Base-by-base conservation (phyloP, 345 rosid species). In the Rubroshorea leprosula region DNA sequence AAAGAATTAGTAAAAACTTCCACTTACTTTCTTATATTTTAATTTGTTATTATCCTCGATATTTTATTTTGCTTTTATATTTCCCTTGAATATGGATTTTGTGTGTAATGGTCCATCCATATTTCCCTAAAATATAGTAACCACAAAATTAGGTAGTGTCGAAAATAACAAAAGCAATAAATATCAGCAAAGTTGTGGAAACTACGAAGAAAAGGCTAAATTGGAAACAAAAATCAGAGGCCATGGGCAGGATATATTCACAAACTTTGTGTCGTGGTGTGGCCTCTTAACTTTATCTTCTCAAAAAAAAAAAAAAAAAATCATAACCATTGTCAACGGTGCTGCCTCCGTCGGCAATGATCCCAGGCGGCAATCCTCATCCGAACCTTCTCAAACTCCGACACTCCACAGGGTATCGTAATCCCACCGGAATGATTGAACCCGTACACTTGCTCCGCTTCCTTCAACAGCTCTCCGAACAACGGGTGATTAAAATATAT, bases 401-500 rank as follows among this genome's bases (percentile, higher is more conserved):
- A 83, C 52, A 81, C 66, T 69, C 83, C 74, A 54, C 93, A 84
- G 0, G 98, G 96, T 21, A 92, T 69, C 20, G 74, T 84, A 62
- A 92, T 84, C 73, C 89, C 89, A 35, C 93, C 87, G 55, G 86
- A 75, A 54, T 84, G 87, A 55, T 86, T 55, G 53, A 74, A 84
- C 72, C 96, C 96, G 71, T 84, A 76, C 23, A 76, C 84, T 71
- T 71, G 78, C 81, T 89, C 95, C 52, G 91, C 63, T 69, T 84
- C 82, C 70, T 73, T 78, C 74, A 92, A 61, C 66, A 86, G 74
- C 46, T 84, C 89, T 44, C 82, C 85, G 49, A 92, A 89, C 65
- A 86, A 65, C 8, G 96, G 98, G 57, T 92, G 95, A 58, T 89
- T 89, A 63, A 92, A 79, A 62, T 84, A 86, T 2, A 89, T 75